Percentiles rank a stretch among this genome's conserved stretches.
These are phyloP conservation scores for Amaranthus hypochondriacus DNA, from an alignment of 148 eudicot species.

Conservation along the genomic window DNA sequence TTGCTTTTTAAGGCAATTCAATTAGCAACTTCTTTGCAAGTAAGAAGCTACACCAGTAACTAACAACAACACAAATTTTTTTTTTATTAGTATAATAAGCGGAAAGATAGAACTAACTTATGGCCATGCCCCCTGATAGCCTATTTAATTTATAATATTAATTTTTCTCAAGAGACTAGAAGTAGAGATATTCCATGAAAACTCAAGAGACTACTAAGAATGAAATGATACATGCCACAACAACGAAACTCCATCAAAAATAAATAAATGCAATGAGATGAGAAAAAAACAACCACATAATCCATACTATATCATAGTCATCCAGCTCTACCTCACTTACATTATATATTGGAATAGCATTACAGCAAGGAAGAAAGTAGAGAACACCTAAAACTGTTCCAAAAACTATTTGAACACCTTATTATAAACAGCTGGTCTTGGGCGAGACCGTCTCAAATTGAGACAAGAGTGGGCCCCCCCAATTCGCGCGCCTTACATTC, in stretches of 20 bases:
- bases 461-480: no score
- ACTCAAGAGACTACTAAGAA: no score
- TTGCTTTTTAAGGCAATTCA: background rate
- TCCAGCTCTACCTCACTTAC: background rate
- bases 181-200: no score
- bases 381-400: background rate
- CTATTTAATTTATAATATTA: background rate
- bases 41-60: background rate
- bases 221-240: background rate
- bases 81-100: background rate
- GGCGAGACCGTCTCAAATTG: no score
- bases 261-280: background rate
- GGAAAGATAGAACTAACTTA: background rate
- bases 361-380: background rate
- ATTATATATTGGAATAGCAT: background rate
- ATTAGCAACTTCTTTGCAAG: background rate
- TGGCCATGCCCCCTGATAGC: background rate
- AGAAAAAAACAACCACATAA: background rate
- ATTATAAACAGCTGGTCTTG: background rate
- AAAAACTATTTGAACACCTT: background rate
- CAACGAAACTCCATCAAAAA: background rate
- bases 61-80: background rate
- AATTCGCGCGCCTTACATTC: no score
- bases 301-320: background rate
- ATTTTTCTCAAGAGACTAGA: no score